Conservation (phyloP, 495 filamentous ascomycete genomes). For the Xylaria bambusicola region DNA sequence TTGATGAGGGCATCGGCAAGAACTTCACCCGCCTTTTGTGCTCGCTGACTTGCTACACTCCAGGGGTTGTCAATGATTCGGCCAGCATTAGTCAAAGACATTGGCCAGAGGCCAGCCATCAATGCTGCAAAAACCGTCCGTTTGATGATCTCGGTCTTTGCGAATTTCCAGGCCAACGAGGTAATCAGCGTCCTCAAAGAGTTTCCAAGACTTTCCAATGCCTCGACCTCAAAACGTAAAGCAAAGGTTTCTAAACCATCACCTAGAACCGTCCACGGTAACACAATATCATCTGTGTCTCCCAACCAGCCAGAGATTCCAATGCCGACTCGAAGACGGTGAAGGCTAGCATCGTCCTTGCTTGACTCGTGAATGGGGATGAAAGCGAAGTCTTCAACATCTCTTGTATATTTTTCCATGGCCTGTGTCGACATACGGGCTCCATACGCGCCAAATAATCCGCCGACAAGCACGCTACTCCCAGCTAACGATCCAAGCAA, state of each 20-base stretch:
- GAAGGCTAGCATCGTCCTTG: slow-evolving; percentile 38
- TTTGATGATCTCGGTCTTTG: slow-evolving; percentile 75
- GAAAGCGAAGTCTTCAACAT: slow-evolving; percentile 91
- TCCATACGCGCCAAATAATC: slow-evolving; percentile 87
- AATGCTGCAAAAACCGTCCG: slow-evolving; percentile 70
- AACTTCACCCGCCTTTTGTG: slow-evolving; percentile 85
- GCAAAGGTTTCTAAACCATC: slow-evolving; percentile 78
- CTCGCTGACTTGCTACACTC: slow-evolving; percentile 75
- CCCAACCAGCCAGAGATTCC: slow-evolving; percentile 85
- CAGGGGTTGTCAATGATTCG: slow-evolving; percentile 91
- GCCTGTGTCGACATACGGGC: slow-evolving; percentile 73
- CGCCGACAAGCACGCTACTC: slow-evolving; percentile 77
- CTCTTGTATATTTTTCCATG: slow-evolving; percentile 81
- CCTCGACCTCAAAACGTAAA: slow-evolving; percentile 79
- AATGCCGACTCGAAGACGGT: slow-evolving; percentile 79
- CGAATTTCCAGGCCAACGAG: slow-evolving; percentile 77
- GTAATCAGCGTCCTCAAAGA: slow-evolving; percentile 75
- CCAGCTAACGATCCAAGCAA: slow-evolving; percentile 79
- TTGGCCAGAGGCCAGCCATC: slow-evolving; percentile 73
- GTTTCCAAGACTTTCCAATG: slow-evolving; percentile 76
- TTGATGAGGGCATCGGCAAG: slow-evolving; percentile 89
- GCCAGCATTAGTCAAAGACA: slow-evolving; percentile 75
- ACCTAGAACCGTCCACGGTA: slow-evolving; percentile 78
- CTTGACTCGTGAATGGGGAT: slow-evolving; percentile 59
- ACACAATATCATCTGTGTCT: slow-evolving; percentile 66